Base-by-base conservation (phyloP, 2,329 filamentous ascomycete genomes). In the Cladosporium sphaerospermum region DNA sequence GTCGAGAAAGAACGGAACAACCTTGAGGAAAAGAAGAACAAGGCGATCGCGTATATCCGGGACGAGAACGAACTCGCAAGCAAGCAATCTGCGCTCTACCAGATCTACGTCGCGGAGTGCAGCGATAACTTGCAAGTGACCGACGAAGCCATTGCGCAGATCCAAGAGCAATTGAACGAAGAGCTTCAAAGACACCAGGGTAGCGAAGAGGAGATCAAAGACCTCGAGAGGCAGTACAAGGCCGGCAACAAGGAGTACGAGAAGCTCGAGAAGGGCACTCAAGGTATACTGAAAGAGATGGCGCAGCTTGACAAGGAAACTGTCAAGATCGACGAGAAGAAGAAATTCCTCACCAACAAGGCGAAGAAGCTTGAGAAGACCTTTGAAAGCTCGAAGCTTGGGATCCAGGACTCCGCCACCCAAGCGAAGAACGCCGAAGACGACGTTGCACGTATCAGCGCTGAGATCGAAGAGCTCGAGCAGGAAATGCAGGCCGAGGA, bases 261-360 rank as follows among this genome's bases (percentile, higher is more conserved):
- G 60, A 76, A 77, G 1, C 82, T 95, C 58, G 89, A 95, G 61
- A 92, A 95, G 70, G 80, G 88, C 49, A 84, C 85, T 0, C 88
- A 96, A 61, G 78, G 76, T 23, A 77, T 96, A 51, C 74, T 86
- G 56, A 96, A 96, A 67, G 89, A 97, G 67, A 84, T 93, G 72
- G 84, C 89, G 42, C 92, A 91, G 66, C 90, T 95, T 57, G 95
- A 99, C 66, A 96, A 97, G 67, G 93, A 97, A 66, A 85, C 85
- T 18, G 93, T 99, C 71, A 99, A 99, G 67, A 91, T 95, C 61
- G 92, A 97, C 59, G 95, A 99, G 71, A 97, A 97, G 77, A 86
- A 86, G 69, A 99, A 99, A 68, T 97, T 97, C 70, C 73, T 99
- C 59, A 77, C 81, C 2, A 86, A 85, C 64, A 99, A 99, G 74